Percentiles rank a stretch among this genome's conserved stretches.
phyloP scores from a whole-genome alignment of 1,284 basidiomycete genomes.

The Schizopora paradoxa region DNA sequence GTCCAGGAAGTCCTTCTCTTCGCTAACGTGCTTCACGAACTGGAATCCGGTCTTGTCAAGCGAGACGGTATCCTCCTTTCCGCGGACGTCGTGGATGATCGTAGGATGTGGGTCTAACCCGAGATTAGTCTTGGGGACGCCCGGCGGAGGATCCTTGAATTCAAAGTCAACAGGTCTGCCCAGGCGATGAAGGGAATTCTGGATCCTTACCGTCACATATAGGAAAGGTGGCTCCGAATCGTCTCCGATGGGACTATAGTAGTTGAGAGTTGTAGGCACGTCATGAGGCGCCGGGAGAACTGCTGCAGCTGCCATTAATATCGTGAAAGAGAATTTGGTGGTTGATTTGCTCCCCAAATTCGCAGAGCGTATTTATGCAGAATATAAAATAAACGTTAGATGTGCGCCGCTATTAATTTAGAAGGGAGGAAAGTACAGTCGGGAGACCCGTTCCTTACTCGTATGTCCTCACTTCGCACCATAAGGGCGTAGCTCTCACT shows the following conservation, averaged over 20 bases:
- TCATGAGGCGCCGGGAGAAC: slow-evolving; percentile 6
- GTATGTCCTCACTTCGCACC: no score
- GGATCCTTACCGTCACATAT: no score
- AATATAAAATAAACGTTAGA: no score
- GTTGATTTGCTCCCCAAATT: not conserved
- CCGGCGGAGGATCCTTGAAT: slow-evolving; percentile 7
- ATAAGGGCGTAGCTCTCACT: no score
- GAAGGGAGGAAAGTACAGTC: no score
- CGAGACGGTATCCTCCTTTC: slow-evolving; percentile 15
- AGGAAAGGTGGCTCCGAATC: slow-evolving; percentile 15
- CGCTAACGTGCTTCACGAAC: slow-evolving; percentile 12
- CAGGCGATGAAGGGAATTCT: no score
- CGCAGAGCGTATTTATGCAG: not conserved
- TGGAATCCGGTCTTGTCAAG: slow-evolving; percentile 22
- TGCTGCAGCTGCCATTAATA: no score
- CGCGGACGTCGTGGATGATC: slow-evolving; percentile 16
- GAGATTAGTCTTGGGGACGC: slow-evolving; percentile 10
- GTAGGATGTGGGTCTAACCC: slow-evolving; percentile 7
- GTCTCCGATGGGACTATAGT: slow-evolving; percentile 9
- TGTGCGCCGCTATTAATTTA: no score
- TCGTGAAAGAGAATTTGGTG: not conserved
- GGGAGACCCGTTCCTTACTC: no score
- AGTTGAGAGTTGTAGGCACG: slow-evolving; percentile 15
- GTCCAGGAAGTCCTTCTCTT: slow-evolving; percentile 14
- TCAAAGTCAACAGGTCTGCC: no score